Conservation (phyloP, 176 grass and related monocot species). For the Guadua angustifolia region DNA sequence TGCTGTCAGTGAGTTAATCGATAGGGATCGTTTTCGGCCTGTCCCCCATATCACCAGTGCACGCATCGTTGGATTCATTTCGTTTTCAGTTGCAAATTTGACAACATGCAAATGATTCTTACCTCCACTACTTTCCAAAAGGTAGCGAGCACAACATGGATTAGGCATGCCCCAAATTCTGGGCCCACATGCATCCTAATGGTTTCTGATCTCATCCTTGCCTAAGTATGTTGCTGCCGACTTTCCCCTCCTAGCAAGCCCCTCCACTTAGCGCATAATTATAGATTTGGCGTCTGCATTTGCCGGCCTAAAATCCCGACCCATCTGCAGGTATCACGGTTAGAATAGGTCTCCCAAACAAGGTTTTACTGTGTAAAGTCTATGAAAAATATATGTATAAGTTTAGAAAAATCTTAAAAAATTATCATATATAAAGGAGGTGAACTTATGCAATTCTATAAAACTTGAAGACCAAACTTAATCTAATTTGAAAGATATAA, state of each 20-base stretch:
- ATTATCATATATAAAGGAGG: too few relatives aligned
- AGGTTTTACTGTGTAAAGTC: too few relatives aligned
- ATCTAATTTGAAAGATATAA: too few relatives aligned
- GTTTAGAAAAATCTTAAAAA: too few relatives aligned
- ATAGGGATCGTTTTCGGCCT: not conserved
- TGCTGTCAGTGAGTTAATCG: constrained; percentile 9
- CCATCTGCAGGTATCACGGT: too few relatives aligned
- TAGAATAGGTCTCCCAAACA: too few relatives aligned
- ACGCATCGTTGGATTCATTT: not conserved
- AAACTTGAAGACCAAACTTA: too few relatives aligned
- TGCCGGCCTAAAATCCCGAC: too few relatives aligned
- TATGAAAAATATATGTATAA: too few relatives aligned
- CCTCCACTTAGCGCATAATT: not conserved
- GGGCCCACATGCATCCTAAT: constrained; percentile 16
- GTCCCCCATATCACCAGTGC: not conserved
- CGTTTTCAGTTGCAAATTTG: constrained; percentile 16
- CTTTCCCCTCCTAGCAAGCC: not conserved
- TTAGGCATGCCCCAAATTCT: constrained; percentile 1
- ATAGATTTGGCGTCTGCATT: not conserved
- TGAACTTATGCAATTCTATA: too few relatives aligned
- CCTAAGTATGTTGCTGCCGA: not conserved
- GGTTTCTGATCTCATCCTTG: constrained; percentile 26
- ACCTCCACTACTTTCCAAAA: constrained; percentile 37
- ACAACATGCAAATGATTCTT: constrained; percentile 31
- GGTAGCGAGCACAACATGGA: constrained; percentile 2